Conservation (phyloP, 202 grass and related monocot genomes). For the Carex sylvatica region DNA sequence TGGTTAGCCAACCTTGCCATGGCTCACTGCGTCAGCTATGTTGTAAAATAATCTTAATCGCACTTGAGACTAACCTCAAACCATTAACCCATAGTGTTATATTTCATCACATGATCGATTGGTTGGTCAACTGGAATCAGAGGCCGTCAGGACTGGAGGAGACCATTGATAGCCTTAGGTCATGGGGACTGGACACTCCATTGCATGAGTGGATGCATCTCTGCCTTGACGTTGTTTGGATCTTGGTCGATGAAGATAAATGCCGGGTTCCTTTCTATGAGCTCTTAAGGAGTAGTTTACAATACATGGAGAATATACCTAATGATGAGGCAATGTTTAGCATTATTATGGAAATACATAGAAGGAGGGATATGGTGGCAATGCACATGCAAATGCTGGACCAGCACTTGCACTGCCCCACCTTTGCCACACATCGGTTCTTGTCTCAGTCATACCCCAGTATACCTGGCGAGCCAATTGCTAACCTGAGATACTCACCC, state of each 20-base stretch:
- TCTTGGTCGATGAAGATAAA: constrained; percentile 78
- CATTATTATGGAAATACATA: constrained; percentile 92
- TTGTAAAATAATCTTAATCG: constrained; percentile 73
- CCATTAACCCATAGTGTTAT: constrained; percentile 75
- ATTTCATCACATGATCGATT: constrained; percentile 83
- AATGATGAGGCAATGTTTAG: constrained; percentile 83
- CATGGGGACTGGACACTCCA: constrained; percentile 61
- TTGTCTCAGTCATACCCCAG: constrained; percentile 82
- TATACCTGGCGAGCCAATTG: constrained; percentile 78
- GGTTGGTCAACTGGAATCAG: constrained; percentile 86
- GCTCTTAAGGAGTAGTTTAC: constrained; percentile 69
- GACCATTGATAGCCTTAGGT: constrained; percentile 31
- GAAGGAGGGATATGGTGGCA: constrained; percentile 90
- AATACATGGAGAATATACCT: constrained; percentile 89
- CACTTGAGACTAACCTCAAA: constrained; percentile 69
- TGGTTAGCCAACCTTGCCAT: constrained; percentile 40
- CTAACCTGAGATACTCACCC: constrained; percentile 73
- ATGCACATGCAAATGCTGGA: constrained; percentile 99
- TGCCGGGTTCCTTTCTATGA: constrained; percentile 96
- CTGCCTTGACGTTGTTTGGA: constrained; percentile 88
- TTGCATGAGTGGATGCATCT: constrained; percentile 95
- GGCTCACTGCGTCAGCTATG: constrained; percentile 73
- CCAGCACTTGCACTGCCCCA: constrained; percentile 91
- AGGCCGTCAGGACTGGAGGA: constrained; percentile 44
- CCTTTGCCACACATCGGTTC: constrained; percentile 82